Conservation (phyloP, 73 alveolate species). For the Loxodes magnus region DNA sequence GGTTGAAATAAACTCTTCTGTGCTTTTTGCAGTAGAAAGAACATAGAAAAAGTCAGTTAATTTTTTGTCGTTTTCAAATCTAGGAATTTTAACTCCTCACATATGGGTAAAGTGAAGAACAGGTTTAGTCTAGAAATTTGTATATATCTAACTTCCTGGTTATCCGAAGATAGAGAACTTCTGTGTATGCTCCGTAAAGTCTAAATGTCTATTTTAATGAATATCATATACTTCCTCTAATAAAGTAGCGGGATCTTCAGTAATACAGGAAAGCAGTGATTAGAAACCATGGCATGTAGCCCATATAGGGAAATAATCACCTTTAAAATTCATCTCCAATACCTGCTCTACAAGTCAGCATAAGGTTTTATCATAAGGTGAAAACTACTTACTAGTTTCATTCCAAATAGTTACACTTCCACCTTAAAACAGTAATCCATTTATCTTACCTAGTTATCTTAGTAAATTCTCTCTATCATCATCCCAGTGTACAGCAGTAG, state of each 20-base stretch:
- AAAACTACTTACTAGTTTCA: too few relatives aligned
- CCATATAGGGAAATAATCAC: constrained; percentile 39
- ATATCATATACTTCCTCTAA: constrained; percentile 1
- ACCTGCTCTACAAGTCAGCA: constrained; percentile 16
- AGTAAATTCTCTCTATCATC: constrained; percentile 19
- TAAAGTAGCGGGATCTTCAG: background rate
- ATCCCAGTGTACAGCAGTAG: constrained; percentile 14
- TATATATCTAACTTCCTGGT: background rate
- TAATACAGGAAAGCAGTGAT: constrained; percentile 11
- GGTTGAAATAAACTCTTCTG: too few relatives aligned
- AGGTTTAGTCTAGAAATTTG: background rate
- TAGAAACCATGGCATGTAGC: constrained; percentile 55
- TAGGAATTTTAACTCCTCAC: too few relatives aligned
- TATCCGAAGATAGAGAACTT: background rate
- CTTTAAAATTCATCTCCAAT: constrained; percentile 21
- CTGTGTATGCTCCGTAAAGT: background rate
- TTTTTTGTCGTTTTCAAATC: too few relatives aligned
- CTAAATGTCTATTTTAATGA: background rate
- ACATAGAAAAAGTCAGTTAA: too few relatives aligned
- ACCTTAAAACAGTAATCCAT: constrained; percentile 54
- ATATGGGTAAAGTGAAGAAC: background rate
- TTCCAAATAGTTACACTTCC: constrained; percentile 18
- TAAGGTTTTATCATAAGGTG: constrained; percentile 20
- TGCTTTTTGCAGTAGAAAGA: too few relatives aligned
- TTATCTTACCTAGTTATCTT: constrained; percentile 11